Evolutionary conservation across 306 rosid genomes (phyloP).

Genomic region (Quercus engelmannii): DNA sequence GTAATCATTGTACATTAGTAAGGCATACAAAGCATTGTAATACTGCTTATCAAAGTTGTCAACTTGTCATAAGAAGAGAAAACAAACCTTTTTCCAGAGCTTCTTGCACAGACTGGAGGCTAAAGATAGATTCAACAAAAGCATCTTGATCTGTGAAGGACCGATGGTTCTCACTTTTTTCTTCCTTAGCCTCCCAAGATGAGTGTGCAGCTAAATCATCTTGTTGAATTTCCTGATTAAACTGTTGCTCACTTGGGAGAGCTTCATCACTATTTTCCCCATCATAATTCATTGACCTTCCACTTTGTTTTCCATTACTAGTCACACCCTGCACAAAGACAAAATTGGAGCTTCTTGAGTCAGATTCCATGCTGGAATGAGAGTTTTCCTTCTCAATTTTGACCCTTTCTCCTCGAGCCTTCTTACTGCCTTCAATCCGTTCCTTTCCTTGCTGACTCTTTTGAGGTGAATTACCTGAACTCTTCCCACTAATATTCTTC

Average conservation of each 20-base stretch:
- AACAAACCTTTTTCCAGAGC: conserved; percentile 82
- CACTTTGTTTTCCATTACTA: conserved; percentile 63
- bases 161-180: conserved; percentile 44
- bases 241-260: conserved; percentile 46
- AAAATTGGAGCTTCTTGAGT: conserved; percentile 80
- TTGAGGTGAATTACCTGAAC: conserved; percentile 39
- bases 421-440: conserved; percentile 54
- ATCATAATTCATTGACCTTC: conserved; percentile 37
- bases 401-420: conserved; percentile 63
- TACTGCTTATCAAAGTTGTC: neutral
- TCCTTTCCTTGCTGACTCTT: conserved; percentile 53
- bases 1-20: neutral
- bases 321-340: conserved; percentile 47
- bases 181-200: conserved; percentile 51
- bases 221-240: conserved; percentile 48
- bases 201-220: conserved; percentile 45
- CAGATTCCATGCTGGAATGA: conserved; percentile 78
- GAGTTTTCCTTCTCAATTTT: conserved; percentile 70
- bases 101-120: conserved; percentile 71
- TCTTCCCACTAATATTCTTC: conserved; percentile 41
- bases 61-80: neutral
- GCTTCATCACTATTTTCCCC: conserved; percentile 60
- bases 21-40: conserved; percentile 8
- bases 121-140: conserved; percentile 50
- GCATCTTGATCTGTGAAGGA: conserved; percentile 55